A percentile compares a stretch with the other conserved stretches of the same genome.
These are phyloP conservation scores for Debaryomycetaceae sp. DNA, from an alignment of 1,139 yeast genomes.

Conservation along the genomic window DNA sequence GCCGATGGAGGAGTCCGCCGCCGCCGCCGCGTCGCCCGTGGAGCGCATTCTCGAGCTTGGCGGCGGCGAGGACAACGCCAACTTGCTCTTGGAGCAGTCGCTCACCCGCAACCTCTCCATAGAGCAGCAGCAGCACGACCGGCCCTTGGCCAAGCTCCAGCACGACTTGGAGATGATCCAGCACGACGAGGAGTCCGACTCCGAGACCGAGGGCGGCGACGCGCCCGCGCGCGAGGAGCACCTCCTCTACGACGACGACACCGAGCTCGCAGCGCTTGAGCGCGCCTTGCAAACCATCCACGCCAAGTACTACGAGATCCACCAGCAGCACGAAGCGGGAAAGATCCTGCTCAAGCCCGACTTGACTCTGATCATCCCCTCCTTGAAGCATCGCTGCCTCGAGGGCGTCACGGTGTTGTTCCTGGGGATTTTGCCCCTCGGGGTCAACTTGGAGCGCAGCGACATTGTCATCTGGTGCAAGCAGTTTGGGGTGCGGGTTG, in stretches of 20 bases:
- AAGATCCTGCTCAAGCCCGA: constrained; percentile 39
- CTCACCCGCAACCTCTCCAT: constrained; percentile 52
- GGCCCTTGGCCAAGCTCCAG: constrained; percentile 83
- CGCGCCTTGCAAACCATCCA: constrained; percentile 64
- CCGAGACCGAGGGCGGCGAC: constrained; percentile 9
- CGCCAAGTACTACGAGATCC: constrained; percentile 53
- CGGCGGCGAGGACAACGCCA: constrained; percentile 46
- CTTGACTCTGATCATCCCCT: constrained; percentile 65
- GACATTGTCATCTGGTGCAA: constrained; percentile 91
- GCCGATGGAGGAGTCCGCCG: constrained; percentile 10
- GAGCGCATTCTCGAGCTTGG: constrained; percentile 46
- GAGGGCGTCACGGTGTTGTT: constrained; percentile 69
- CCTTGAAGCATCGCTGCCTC: constrained; percentile 64
- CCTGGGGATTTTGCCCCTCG: constrained; percentile 83
- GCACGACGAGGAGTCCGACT: constrained; percentile 20
- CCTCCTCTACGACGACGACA: constrained; percentile 74
- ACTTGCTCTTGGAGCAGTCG: constrained; percentile 48
- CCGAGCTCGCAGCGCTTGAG: constrained; percentile 64
- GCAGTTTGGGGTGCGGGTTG: constrained; percentile 87
- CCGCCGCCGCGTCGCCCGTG: constrained; percentile 35
- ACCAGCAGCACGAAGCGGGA: constrained; percentile 21
- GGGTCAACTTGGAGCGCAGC: constrained; percentile 62
- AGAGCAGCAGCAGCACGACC: constrained; percentile 64
- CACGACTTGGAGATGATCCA: constrained; percentile 61
- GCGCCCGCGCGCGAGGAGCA: constrained; percentile 48